Conservation (phyloP, 208 protist species). For the Trypanosomatidae sp. region DNA sequence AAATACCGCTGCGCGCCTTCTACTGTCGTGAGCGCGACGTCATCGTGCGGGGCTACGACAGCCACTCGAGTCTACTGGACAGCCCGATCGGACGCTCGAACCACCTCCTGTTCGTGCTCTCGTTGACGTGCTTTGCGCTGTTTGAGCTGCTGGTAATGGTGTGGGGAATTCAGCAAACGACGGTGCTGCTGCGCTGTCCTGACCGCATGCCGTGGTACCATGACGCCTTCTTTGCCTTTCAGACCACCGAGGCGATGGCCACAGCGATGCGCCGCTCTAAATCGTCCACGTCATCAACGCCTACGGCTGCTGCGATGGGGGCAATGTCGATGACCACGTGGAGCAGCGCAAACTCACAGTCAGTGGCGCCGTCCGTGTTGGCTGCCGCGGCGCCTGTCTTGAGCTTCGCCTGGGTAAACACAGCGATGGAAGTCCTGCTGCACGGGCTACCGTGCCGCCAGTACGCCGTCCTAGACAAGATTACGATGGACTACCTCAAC, state of each 20-base stretch:
- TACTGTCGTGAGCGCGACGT: slow-evolving; percentile 78
- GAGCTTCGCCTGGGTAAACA: slow-evolving; percentile 41
- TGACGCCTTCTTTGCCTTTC: slow-evolving; percentile 29
- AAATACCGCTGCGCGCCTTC: slow-evolving; percentile 73
- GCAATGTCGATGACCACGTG: background rate
- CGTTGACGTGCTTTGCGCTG: slow-evolving; percentile 45
- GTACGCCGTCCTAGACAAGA: slow-evolving; percentile 13
- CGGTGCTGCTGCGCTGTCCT: slow-evolving; percentile 19
- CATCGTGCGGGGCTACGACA: slow-evolving; percentile 67
- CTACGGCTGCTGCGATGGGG: background rate
- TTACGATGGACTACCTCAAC: slow-evolving; percentile 11
- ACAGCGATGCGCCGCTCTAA: background rate
- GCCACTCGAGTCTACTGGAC: slow-evolving; percentile 71
- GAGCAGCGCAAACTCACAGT: background rate
- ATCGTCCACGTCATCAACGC: background rate
- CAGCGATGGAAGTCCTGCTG: slow-evolving; percentile 33
- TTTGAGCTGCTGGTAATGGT: slow-evolving; percentile 49
- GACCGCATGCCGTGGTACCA: slow-evolving; percentile 27
- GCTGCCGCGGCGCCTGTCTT: slow-evolving; percentile 13
- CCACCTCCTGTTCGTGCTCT: slow-evolving; percentile 58
- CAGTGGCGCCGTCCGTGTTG: slow-evolving; percentile 1
- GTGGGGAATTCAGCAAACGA: slow-evolving; percentile 50
- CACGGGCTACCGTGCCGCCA: slow-evolving; percentile 62
- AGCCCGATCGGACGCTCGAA: slow-evolving; percentile 65
- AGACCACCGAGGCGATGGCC: slow-evolving; percentile 9